Evolutionary conservation across 139 green algal genomes (phyloP), one percentile per base, ranked within the genome.

Genomic region (Deuterostichococcus epilithicus): DNA sequence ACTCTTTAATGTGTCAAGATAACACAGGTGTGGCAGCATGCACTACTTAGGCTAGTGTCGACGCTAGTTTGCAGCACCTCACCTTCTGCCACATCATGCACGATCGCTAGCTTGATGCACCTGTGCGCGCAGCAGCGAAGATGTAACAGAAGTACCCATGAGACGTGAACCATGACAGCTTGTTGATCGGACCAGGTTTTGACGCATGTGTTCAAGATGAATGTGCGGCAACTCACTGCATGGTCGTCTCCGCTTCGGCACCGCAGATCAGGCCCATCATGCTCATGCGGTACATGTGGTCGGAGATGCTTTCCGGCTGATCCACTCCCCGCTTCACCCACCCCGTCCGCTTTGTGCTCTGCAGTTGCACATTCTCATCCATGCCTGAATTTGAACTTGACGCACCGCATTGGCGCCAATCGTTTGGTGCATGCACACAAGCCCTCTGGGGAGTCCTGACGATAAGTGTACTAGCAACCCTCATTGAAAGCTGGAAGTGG

Each of bases 201-300:
- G 2, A 67, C 0, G 38, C n/a, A 13, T 65, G 20, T 67, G 35
- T 66, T 22, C 39, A 44, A 15, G 38, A 36, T n/a, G 8, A n/a
- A 38, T 6, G 26, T 33, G 8, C 15, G 25, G 3, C n/a, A 71
- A 25, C 22, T 4, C 0, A 4, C 20, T 22, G 86, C 81, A 80
- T 76, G 65, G 82, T 84, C 1, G 72, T 79, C 76, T 92, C 88
- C n/a, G 92, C 75, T 36, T 63, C 35, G 38, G 39, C 58, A 8
- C 39, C 58, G 15, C 32, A 37, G 1, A 98, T 76, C 36, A 98
- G 74, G 3, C 89, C 83, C 92, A 98, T 97, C 32, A 98, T 76
- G 20, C 85, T 80, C 95, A 98, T 98, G 33, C 94, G 89, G 82
- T 98, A 97, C 90, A 97, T 97, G 83, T 98, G 94, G 78, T 98